phyloP scores from a whole-genome alignment of 768 basidiomycete genomes.

The Tylopilus sp. region DNA sequence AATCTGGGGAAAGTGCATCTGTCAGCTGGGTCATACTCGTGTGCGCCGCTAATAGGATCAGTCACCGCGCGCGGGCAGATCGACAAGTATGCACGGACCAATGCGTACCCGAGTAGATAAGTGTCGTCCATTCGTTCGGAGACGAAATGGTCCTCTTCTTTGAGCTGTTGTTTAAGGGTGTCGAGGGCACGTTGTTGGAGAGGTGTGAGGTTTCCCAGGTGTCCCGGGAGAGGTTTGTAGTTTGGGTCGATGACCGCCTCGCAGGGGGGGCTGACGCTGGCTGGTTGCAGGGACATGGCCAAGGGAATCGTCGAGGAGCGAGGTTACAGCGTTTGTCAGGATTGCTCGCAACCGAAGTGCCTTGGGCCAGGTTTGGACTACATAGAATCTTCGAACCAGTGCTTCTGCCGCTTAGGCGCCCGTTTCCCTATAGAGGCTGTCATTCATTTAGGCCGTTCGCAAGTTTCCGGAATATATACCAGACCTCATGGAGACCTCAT shows the following conservation, averaged over 20 bases:
- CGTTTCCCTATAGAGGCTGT: no score
- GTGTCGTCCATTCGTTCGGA: conserved; percentile 69
- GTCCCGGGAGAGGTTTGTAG: conserved; percentile 67
- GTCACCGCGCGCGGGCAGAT: conserved; percentile 5
- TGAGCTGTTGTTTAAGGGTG: conserved; percentile 61
- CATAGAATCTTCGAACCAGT: no score
- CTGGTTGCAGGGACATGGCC: conserved; percentile 31
- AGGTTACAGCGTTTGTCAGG: neutral
- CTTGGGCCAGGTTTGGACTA: neutral
- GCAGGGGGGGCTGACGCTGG: conserved; percentile 54
- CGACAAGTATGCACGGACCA: neutral
- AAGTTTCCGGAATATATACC: no score
- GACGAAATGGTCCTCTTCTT: conserved; percentile 57
- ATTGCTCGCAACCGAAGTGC: conserved; percentile 14
- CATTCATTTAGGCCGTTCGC: no score
- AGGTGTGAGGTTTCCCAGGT: conserved; percentile 69
- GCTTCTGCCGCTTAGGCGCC: neutral
- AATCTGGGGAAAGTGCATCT: conserved; percentile 49
- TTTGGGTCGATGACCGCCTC: conserved; percentile 58
- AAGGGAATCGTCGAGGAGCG: conserved; percentile 14
- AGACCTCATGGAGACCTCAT: no score
- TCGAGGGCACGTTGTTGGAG: conserved; percentile 63
- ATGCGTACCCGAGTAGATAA: conserved; percentile 55
- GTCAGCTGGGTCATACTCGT: neutral
- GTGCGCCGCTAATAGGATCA: conserved; percentile 11